Conservation (phyloP, 2,329 filamentous ascomycete species). For the Sporothrix schenckii region DNA sequence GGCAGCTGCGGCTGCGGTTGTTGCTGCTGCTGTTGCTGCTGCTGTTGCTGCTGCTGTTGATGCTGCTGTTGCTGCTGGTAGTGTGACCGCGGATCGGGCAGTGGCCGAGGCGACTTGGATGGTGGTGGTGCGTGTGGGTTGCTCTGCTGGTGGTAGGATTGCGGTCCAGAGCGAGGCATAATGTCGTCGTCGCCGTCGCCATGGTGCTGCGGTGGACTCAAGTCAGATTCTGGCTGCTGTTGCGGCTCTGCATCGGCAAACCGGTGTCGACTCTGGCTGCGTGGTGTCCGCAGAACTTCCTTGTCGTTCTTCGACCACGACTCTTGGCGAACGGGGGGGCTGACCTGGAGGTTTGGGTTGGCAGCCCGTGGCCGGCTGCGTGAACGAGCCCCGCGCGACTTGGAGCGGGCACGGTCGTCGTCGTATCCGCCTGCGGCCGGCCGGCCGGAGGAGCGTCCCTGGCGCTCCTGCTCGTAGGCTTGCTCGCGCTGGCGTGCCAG, state of each 20-base stretch:
- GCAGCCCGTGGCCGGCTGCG: slow-evolving; percentile 36
- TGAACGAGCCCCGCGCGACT: slow-evolving; percentile 35
- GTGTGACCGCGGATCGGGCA: slow-evolving; percentile 45
- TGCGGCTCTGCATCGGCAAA: slow-evolving; percentile 35
- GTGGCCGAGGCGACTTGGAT: slow-evolving; percentile 45
- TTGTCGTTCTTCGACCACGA: slow-evolving; percentile 68
- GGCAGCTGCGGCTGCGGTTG: slow-evolving; percentile 31
- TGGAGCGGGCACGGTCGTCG: slow-evolving; percentile 35
- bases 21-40: slow-evolving; percentile 27
- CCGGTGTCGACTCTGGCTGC: slow-evolving; percentile 47
- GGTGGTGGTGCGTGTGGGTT: slow-evolving; percentile 38
- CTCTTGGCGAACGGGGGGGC: slow-evolving; percentile 57
- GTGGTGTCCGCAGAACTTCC: slow-evolving; percentile 62
- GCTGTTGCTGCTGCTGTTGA: slow-evolving; percentile 25
- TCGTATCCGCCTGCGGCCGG: slow-evolving; percentile 34
- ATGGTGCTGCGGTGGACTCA: slow-evolving; percentile 13
- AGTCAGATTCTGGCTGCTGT: neutral
- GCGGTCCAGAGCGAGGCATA: slow-evolving; percentile 28
- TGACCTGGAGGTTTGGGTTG: slow-evolving; percentile 34
- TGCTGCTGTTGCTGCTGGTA: slow-evolving; percentile 26
- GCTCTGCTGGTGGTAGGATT: slow-evolving; percentile 30
- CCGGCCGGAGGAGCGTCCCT: slow-evolving; percentile 53
- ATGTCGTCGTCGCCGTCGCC: slow-evolving; percentile 2
- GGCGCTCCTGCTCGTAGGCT: slow-evolving; percentile 62
- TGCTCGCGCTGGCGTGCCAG: slow-evolving; percentile 63